Base-by-base conservation (phyloP, 2,329 filamentous ascomycete genomes). In the Fusarium irregulare region DNA sequence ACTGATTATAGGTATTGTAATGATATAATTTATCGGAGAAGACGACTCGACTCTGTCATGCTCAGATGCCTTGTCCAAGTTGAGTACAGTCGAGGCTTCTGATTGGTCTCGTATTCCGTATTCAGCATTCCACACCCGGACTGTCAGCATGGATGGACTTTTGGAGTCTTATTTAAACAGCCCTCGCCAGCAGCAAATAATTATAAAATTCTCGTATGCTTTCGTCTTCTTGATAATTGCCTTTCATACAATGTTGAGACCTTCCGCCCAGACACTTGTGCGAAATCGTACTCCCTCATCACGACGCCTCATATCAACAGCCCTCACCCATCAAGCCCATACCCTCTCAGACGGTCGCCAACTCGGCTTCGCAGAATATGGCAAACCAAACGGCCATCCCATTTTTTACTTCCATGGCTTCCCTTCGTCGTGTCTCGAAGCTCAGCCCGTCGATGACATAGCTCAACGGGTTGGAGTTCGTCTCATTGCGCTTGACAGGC, bases 291-390 rank as follows among this genome's bases (percentile, higher is more conserved):
- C 21, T 0, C 42, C 16, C 1, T 16, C 40, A 7, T 28, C 23
- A 1, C 16, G 20, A 7, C 60, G 46, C 0, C 14, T 30, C 2
- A 27, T 58, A 1, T 7, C 18, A 30, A 51, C 32, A 42, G 12
- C 28, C 28, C 18, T 16, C 5, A 42, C 66, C 10, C 48, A 47
- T 21, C 78, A 79, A 54, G 76, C 68, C 7, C 37, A 63, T 5
- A 11, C 30, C 3, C 28, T 64, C 9, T 27, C 25, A 1, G 58
- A 54, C 16, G 28, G 60, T 4, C 45, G 49, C 3, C 20, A 34
- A 16, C 58, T 64, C 6, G 58, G 60, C 10, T 63, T 63, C 7
- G 58, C 60, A 27, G 60, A 63, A 8, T 64, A 40, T 21, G 60
- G 60, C 1, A 40, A 32, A 4, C 49, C 23, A 9, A 12, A 9